phyloP scores from a whole-genome alignment of 2,329 filamentous ascomycete genomes.

The Esteya vermicola region DNA sequence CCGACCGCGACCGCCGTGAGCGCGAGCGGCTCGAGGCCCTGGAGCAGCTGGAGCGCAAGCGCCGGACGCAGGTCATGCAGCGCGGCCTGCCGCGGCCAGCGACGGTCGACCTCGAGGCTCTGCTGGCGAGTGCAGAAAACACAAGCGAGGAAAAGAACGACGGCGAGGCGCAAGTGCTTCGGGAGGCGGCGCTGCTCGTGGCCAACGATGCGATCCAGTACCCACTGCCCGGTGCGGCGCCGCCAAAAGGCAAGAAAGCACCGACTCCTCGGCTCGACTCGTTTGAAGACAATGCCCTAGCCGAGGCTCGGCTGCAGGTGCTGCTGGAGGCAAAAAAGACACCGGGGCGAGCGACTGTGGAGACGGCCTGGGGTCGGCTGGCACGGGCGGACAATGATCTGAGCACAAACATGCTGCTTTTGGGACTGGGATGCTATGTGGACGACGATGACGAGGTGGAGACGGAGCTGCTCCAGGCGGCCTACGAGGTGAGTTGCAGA shows the following conservation, averaged over 20 bases:
- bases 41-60: constrained; percentile 58
- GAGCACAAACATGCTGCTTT: constrained; percentile 37
- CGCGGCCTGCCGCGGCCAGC: constrained; percentile 64
- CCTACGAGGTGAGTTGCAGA: constrained; percentile 52
- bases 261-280: constrained; percentile 27
- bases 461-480: constrained; percentile 45
- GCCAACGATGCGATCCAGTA: constrained; percentile 68
- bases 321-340: constrained; percentile 49
- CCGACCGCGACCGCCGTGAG: constrained; percentile 68
- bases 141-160: constrained; percentile 45
- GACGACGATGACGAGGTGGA: constrained; percentile 56
- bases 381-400: constrained; percentile 7
- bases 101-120: constrained; percentile 52
- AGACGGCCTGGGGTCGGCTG: constrained; percentile 32
- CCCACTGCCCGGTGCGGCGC: constrained; percentile 48
- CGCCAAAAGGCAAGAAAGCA: constrained; percentile 54
- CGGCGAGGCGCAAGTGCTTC: constrained; percentile 54
- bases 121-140: constrained; percentile 54
- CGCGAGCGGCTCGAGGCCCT: constrained; percentile 55
- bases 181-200: constrained; percentile 66
- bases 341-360: constrained; percentile 34
- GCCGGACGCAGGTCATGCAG: constrained; percentile 87
- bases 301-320: constrained; percentile 64
- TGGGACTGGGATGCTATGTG: constrained; percentile 68
- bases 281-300: constrained; percentile 58